Evolutionary conservation across 257 asterid genomes (phyloP), one percentile per base, ranked within the genome.

Genomic region (Nicotiana tomentosiformis): DNA sequence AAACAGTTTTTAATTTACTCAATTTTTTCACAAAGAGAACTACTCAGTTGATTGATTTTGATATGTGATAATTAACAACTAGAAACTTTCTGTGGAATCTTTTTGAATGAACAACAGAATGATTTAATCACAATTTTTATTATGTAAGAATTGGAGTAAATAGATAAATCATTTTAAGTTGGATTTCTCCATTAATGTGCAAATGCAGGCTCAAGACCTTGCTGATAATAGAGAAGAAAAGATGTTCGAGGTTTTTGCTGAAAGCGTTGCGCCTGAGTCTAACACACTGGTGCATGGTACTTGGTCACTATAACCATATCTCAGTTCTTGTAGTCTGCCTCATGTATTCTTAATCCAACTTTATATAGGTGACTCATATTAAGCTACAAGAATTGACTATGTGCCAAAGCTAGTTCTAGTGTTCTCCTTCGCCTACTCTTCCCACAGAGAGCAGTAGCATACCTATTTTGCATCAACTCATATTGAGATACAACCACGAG

Each of bases 181-280:
- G 80, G 9, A 15, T 26, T 49, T 26, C 43, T 51, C 26, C 46
- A 51, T 7, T 76, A 26, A 76, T 62, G 57, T 79, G 83, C 83
- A 79, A 60, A 60, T 23, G 69, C 89, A 92, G 98, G 90, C 78
- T 79, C 82, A 66, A 78, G 80, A 62, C 80, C 85, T 77, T 87
- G 85, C 84, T 78, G 83, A 86, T 85, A 83, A 66, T 65, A 82
- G 53, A 18, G 77, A 67, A 82, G 90, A 87, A 68, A 86, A 86
- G 69, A 86, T 81, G 77, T 78, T 53, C 74, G 86, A 67, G 77
- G 29, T 55, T 81, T 83, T 87, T 8, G 53, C 81, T 83, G 82
- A 83, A 29, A 83, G 80, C 26, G 83, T 84, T 81, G 81, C 80
- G 39, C 29, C 85, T 37, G 83, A 87, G 20, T 69, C 84, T 69